Evolutionary conservation across 495 filamentous ascomycete genomes (phyloP).

Genomic region (Aspergillus indologenus): DNA sequence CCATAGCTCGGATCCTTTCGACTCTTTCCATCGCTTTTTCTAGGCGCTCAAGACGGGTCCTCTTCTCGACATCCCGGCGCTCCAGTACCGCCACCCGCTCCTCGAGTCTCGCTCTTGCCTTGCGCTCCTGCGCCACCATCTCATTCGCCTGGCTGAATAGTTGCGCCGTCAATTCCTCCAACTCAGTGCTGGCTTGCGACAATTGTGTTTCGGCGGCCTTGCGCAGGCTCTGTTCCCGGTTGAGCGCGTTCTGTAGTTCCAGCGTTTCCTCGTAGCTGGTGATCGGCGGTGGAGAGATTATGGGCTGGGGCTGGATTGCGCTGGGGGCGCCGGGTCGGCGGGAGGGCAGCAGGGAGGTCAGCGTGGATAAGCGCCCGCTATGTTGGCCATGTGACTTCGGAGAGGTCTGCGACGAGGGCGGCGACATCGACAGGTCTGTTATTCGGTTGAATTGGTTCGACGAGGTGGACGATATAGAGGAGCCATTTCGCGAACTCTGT

Average conservation of each 20-base stretch:
- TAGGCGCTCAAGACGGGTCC: slow-evolving; percentile 64
- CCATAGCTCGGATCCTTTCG: slow-evolving; percentile 70
- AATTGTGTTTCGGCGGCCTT: slow-evolving; percentile 72
- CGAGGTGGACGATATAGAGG: slow-evolving; percentile 33
- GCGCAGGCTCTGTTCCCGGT: slow-evolving; percentile 68
- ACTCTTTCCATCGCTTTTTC: slow-evolving; percentile 76
- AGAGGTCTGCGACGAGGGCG: slow-evolving; percentile 33
- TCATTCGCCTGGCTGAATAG: slow-evolving; percentile 94
- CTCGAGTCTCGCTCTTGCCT: slow-evolving; percentile 74
- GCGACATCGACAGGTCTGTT: slow-evolving; percentile 23
- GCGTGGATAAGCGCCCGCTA: slow-evolving; percentile 48
- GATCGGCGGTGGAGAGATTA: slow-evolving; percentile 25
- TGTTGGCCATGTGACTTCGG: slow-evolving; percentile 25
- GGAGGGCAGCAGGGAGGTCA: slow-evolving; percentile 65
- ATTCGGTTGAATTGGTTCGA: slow-evolving; percentile 25
- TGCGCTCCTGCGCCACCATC: slow-evolving; percentile 90
- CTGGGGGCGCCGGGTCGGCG: slow-evolving; percentile 48
- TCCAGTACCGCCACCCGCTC: slow-evolving; percentile 69
- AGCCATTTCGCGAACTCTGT: slow-evolving; percentile 27
- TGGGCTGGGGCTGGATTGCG: slow-evolving; percentile 32
- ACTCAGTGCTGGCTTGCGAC: slow-evolving; percentile 66
- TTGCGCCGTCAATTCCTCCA: slow-evolving; percentile 83
- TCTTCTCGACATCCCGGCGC: slow-evolving; percentile 67
- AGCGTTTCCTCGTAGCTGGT: slow-evolving; percentile 37
- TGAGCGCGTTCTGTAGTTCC: slow-evolving; percentile 68